phyloP scores from a whole-genome alignment of 1,284 basidiomycete genomes.

The Leccinum griseonigrum region DNA sequence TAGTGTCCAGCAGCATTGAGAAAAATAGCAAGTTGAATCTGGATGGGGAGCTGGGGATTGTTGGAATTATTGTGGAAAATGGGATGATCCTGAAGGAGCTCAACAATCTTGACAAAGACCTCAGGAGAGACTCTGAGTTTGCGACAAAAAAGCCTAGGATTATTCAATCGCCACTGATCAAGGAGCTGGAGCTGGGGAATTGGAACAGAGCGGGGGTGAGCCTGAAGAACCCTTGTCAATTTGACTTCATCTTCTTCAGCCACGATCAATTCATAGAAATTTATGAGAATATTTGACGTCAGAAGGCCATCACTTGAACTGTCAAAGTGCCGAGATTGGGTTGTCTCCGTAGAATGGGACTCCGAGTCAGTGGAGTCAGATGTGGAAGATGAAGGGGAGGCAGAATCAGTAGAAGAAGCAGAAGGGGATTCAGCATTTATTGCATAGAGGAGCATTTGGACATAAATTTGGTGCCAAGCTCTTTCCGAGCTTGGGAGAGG shows the following conservation, averaged over 20 bases:
- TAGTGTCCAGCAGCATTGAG: conserved; percentile 32
- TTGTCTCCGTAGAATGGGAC: not conserved
- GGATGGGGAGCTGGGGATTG: conserved; percentile 24
- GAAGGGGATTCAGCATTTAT: not conserved
- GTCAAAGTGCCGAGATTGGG: not conserved
- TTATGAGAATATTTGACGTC: not conserved
- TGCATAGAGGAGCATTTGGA: not conserved
- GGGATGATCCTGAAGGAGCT: conserved; percentile 9
- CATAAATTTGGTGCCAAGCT: not conserved
- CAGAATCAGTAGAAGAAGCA: not conserved
- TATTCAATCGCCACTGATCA: conserved; percentile 13
- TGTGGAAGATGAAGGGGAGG: not conserved
- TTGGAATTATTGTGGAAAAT: conserved; percentile 19
- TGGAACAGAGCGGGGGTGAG: not conserved
- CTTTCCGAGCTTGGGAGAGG: not conserved
- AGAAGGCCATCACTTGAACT: not conserved
- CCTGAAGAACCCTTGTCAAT: not conserved
- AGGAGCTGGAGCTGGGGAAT: conserved; percentile 8
- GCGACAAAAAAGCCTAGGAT: conserved; percentile 20
- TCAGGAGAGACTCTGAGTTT: conserved; percentile 26
- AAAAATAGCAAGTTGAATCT: conserved; percentile 33
- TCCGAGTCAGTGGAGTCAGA: not conserved
- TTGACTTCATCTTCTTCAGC: conserved; percentile 5
- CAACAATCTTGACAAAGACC: conserved; percentile 26
- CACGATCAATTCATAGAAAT: not conserved